phyloP scores from a whole-genome alignment of 2,329 filamentous ascomycete genomes.

The Phoma sp. region DNA sequence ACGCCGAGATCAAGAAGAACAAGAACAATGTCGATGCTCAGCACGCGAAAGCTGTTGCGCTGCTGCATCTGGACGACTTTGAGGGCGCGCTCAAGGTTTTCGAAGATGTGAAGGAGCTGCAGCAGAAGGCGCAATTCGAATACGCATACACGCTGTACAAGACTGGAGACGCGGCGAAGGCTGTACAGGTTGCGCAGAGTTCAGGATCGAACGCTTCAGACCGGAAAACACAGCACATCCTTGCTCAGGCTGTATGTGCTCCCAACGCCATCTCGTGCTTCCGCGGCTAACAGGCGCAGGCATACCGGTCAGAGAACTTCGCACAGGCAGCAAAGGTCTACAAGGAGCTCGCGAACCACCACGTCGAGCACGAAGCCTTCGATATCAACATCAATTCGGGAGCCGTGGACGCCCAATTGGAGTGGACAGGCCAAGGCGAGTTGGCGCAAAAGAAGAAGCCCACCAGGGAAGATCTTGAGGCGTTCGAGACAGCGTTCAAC shows the following conservation, averaged over 20 bases:
- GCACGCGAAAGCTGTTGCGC: slow-evolving; percentile 73
- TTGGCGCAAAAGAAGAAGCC: slow-evolving; percentile 62
- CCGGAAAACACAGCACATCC: slow-evolving; percentile 64
- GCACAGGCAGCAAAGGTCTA: slow-evolving; percentile 70
- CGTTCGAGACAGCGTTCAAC: slow-evolving; percentile 85
- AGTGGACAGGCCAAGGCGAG: slow-evolving; percentile 68
- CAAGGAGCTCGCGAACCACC: slow-evolving; percentile 59
- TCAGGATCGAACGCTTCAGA: slow-evolving; percentile 36
- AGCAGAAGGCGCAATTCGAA: slow-evolving; percentile 69
- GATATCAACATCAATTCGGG: slow-evolving; percentile 79
- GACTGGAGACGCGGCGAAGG: slow-evolving; percentile 70
- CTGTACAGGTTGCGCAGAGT: slow-evolving; percentile 59
- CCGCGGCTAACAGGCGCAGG: slow-evolving; percentile 44
- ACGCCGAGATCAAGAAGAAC: slow-evolving; percentile 63
- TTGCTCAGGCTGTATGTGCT: slow-evolving; percentile 65
- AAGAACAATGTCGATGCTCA: slow-evolving; percentile 67
- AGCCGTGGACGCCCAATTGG: slow-evolving; percentile 73
- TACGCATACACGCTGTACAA: slow-evolving; percentile 87
- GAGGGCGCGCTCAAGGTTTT: slow-evolving; percentile 76
- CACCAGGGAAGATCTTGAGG: slow-evolving; percentile 68
- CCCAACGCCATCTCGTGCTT: background rate
- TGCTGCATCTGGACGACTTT: slow-evolving; percentile 83
- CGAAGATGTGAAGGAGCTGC: slow-evolving; percentile 66
- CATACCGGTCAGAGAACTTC: slow-evolving; percentile 79
- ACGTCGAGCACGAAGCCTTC: slow-evolving; percentile 68